Percentiles rank a stretch among this genome's conserved stretches.
These are phyloP conservation scores for Saccharomycopsis capsularis DNA, from an alignment of 805 yeast species.

Conservation along the genomic window DNA sequence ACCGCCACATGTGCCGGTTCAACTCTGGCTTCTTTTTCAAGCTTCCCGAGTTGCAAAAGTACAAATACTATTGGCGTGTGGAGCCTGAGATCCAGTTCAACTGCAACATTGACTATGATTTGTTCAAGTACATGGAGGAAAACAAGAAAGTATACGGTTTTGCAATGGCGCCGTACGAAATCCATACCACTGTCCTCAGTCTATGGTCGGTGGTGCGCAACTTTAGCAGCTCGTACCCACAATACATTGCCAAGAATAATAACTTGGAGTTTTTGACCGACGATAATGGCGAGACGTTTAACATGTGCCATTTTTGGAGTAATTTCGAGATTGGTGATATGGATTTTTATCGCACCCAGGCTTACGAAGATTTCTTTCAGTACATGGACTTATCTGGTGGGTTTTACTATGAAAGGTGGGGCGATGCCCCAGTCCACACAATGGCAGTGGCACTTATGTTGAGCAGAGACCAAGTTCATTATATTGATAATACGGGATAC, in stretches of 20 bases:
- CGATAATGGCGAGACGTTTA: slow-evolving; percentile 36
- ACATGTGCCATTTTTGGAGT: slow-evolving; percentile 60
- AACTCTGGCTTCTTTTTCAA: slow-evolving; percentile 58
- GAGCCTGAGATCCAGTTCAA: slow-evolving; percentile 51
- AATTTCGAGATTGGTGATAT: slow-evolving; percentile 53
- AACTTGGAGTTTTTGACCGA: slow-evolving; percentile 45
- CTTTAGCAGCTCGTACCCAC: slow-evolving; percentile 40
- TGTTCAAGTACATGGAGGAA: slow-evolving; percentile 37
- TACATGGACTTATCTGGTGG: slow-evolving; percentile 44
- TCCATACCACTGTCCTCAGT: slow-evolving; percentile 45
- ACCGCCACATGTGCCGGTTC: slow-evolving; percentile 66
- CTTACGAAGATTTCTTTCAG: slow-evolving; percentile 40
- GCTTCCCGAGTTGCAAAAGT: slow-evolving; percentile 37
- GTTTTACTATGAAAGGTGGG: slow-evolving; percentile 55
- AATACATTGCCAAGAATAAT: slow-evolving; percentile 40
- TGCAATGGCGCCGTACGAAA: slow-evolving; percentile 43
- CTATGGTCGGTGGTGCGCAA: slow-evolving; percentile 43
- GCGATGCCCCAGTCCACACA: slow-evolving; percentile 50
- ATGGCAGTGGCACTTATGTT: slow-evolving; percentile 36
- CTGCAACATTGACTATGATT: slow-evolving; percentile 54
- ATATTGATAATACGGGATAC: slow-evolving; percentile 48
- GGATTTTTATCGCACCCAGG: slow-evolving; percentile 41
- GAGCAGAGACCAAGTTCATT: slow-evolving; percentile 27
- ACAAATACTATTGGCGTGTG: slow-evolving; percentile 54
- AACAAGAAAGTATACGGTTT: slow-evolving; percentile 45